Evolutionary conservation across 129 eudicot genomes (phyloP), one percentile per base, ranked within the genome.

Genomic region (Artemisia annua): DNA sequence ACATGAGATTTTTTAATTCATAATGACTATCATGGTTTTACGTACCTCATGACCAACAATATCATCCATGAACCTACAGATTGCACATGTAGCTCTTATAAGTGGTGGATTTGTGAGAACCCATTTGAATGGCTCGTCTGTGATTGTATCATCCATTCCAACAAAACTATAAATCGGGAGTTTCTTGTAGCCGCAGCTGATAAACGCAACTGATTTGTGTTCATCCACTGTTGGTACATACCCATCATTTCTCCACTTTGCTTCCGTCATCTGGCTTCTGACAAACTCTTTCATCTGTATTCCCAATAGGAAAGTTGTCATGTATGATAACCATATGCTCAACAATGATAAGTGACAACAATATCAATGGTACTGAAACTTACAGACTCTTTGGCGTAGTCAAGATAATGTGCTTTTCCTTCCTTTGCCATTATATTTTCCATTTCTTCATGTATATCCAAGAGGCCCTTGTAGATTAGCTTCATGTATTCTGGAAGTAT

Each of bases 401-500:
- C 9, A 2, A 53, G 28, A 4, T 72, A 32, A 50, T 81, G 68
- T 28, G 78, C 30, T 69, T 11, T 72, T 57, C 75, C 80, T 43
- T 44, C 48, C 46, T 48, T 32, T 4, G 39, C 76, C 50, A 70
- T 17, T 12, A 78, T 69, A 69, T 70, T 77, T 28, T 75, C 80
- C 22, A 60, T 50, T 51, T 80, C 81, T 5, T 1, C 16, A 48
- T 75, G 74, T 28, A 72, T 78, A 14, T 63, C 80, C 28, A 82
- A 28, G 13, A 86, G 77, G 18, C 18, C 60, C 16, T 54, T 54
- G 20, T 54, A 54, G 18, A n/a, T 54, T 15, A n/a, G 60, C 17
- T 66, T 86, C 86, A 86, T 74, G 79, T 86, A 80, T 8, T 78
- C 75, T 4, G 88, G 88, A n/a, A 86, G 78, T 55, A 63, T 46